Conservation (phyloP, 2,329 filamentous ascomycete species). For the Fusarium sp. region DNA sequence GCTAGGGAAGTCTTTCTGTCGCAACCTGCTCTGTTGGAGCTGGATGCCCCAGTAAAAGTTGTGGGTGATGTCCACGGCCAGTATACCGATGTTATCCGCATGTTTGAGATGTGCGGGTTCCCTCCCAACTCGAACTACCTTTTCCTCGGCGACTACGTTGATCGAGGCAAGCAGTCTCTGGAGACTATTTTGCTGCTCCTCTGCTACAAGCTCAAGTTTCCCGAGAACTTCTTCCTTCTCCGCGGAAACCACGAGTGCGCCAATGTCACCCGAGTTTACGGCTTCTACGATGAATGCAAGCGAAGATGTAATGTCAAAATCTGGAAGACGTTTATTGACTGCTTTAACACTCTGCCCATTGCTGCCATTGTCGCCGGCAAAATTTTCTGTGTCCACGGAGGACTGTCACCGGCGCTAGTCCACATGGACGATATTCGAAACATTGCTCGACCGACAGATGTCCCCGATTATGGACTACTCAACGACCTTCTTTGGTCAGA, state of each 20-base stretch:
- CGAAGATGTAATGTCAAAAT: constrained; percentile 99
- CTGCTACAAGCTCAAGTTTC: constrained; percentile 99
- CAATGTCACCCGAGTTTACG: constrained; percentile 98
- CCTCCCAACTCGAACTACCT: constrained; percentile 99
- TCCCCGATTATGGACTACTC: constrained; percentile 94
- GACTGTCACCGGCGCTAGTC: constrained; percentile 88
- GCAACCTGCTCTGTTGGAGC: constrained; percentile 90
- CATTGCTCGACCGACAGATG: constrained; percentile 94
- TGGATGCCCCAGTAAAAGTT: constrained; percentile 96
- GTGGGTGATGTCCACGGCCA: constrained; percentile 99
- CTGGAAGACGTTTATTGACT: constrained; percentile 99
- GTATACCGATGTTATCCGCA: constrained; percentile 96
- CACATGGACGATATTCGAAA: constrained; percentile 99
- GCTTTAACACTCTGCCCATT: constrained; percentile 99
- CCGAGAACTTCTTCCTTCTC: constrained; percentile 99
- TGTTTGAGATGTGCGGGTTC: constrained; percentile 99
- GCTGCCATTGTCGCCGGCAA: constrained; percentile 99
- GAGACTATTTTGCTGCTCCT: constrained; percentile 98
- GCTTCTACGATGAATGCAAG: constrained; percentile 99
- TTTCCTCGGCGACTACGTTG: constrained; percentile 98
- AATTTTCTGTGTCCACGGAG: constrained; percentile 99
- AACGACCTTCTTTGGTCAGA: constrained; percentile 98
- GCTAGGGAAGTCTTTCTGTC: constrained; percentile 90
- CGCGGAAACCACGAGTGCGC: constrained; percentile 99
- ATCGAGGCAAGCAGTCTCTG: constrained; percentile 98